Percentiles rank a stretch among this genome's conserved stretches.
phyloP scores from a whole-genome alignment of 495 filamentous ascomycete species.

The Monascus purpureus region DNA sequence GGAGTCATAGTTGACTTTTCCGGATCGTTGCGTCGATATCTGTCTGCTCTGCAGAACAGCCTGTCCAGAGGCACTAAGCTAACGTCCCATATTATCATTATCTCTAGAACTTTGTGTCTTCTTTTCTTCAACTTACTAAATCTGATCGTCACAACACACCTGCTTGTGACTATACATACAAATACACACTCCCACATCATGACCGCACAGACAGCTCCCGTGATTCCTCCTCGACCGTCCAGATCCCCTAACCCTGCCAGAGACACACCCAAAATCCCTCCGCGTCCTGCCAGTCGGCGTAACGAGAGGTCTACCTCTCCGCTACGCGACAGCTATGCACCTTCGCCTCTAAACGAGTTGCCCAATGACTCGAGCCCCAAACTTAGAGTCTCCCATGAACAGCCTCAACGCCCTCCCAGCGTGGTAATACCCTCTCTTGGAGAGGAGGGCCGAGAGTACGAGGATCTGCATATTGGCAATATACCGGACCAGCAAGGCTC shows the following conservation, averaged over 20 bases:
- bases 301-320: constrained; percentile 69
- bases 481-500: constrained; percentile 25
- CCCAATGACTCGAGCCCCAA: constrained; percentile 30
- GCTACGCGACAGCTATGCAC: constrained; percentile 60
- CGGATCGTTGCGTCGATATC: too few species aligned
- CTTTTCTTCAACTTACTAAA: too few species aligned
- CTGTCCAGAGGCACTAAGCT: too few species aligned
- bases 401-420: constrained; percentile 47
- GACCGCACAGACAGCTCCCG: constrained; percentile 31
- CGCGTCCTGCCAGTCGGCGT: constrained; percentile 51
- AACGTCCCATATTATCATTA: too few species aligned
- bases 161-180: too few species aligned
- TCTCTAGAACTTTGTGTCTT: too few species aligned
- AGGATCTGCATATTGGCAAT: constrained; percentile 37
- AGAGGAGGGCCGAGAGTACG: constrained; percentile 84
- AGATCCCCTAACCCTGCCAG: constrained; percentile 31
- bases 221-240: constrained; percentile 36
- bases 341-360: constrained; percentile 70
- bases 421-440: constrained; percentile 73
- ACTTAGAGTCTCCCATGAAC: constrained; percentile 34
- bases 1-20: too few species aligned
- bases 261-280: constrained; percentile 43
- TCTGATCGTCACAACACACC: too few species aligned
- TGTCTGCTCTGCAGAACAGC: too few species aligned
- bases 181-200: too few species aligned